phyloP scores from a whole-genome alignment of 768 basidiomycete species.

The Termitomyces eurrhizus region DNA sequence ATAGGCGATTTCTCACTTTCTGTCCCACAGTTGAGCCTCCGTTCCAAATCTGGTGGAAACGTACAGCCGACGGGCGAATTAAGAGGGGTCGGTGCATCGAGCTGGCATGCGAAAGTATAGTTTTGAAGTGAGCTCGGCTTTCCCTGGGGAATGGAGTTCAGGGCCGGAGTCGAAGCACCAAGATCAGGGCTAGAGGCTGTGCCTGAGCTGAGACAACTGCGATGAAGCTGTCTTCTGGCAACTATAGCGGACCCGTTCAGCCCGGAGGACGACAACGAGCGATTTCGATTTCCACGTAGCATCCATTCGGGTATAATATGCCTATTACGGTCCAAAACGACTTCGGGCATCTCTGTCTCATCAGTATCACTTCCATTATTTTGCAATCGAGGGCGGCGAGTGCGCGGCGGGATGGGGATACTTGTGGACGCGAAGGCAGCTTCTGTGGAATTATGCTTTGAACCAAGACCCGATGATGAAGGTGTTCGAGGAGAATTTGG shows the following conservation, averaged over 20 bases:
- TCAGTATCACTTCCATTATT: slow-evolving; percentile 46
- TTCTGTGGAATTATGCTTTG: slow-evolving; percentile 22
- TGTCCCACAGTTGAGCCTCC: slow-evolving; percentile 13
- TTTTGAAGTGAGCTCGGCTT: slow-evolving; percentile 40
- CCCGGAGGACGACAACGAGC: slow-evolving; percentile 48
- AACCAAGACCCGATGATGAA: slow-evolving; percentile 23
- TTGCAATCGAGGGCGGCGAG: slow-evolving; percentile 17
- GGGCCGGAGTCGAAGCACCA: slow-evolving; percentile 27
- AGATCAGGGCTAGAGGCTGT: slow-evolving; percentile 74
- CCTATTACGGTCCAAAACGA: slow-evolving; percentile 84
- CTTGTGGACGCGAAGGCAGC: slow-evolving; percentile 15
- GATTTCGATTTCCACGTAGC: slow-evolving; percentile 50
- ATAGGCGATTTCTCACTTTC: slow-evolving; percentile 28
- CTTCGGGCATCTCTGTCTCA: slow-evolving; percentile 91
- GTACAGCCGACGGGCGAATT: slow-evolving; percentile 35
- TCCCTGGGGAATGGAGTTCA: slow-evolving; percentile 15
- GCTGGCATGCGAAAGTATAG: slow-evolving; percentile 30
- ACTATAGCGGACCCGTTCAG: slow-evolving; percentile 29
- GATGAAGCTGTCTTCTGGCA: slow-evolving; percentile 33
- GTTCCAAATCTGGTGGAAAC: slow-evolving; percentile 26
- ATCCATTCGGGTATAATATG: slow-evolving; percentile 97
- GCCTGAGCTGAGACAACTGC: slow-evolving; percentile 43
- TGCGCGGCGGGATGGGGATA: slow-evolving; percentile 16
- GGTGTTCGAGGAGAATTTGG: slow-evolving; percentile 17
- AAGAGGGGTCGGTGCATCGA: slow-evolving; percentile 46